A percentile compares a stretch with the other conserved stretches of the same genome.
These are phyloP conservation scores for Tulasnella sp. DNA, from an alignment of 768 basidiomycete species.

Conservation along the genomic window DNA sequence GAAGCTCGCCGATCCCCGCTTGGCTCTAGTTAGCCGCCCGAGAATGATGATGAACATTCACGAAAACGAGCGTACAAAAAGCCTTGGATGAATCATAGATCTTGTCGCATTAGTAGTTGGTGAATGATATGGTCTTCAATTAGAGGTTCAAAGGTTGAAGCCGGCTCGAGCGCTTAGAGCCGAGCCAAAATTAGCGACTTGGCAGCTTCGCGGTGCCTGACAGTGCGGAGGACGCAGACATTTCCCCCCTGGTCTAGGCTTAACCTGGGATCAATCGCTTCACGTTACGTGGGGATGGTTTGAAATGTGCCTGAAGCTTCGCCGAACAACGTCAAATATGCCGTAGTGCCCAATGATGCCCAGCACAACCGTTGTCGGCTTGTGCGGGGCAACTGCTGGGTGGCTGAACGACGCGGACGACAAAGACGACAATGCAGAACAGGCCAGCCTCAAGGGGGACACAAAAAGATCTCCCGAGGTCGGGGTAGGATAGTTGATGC, in stretches of 20 bases:
- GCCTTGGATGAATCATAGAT: no score
- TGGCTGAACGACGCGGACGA: background rate
- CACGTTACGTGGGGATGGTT: no score
- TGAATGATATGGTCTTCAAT: background rate
- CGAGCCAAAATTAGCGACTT: background rate
- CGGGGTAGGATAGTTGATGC: no score
- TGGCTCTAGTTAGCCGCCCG: background rate
- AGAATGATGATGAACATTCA: background rate
- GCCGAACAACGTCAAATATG: background rate
- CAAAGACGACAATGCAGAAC: background rate
- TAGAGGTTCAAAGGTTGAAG: background rate
- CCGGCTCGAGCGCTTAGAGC: background rate
- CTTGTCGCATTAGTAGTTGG: no score
- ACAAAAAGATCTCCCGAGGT: no score
- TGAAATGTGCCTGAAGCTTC: no score
- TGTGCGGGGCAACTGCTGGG: background rate
- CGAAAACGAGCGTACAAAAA: background rate
- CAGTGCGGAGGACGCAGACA: background rate
- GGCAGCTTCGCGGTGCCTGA: background rate
- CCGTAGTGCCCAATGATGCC: background rate
- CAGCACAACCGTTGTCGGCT: background rate
- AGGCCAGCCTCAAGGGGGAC: no score
- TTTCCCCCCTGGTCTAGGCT: background rate
- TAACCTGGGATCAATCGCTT: background rate
- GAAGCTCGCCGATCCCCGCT: background rate